These are phyloP conservation scores for Phylloboletellus chloephorus DNA, from an alignment of 1,284 basidiomycete genomes.

Conservation along the genomic window DNA sequence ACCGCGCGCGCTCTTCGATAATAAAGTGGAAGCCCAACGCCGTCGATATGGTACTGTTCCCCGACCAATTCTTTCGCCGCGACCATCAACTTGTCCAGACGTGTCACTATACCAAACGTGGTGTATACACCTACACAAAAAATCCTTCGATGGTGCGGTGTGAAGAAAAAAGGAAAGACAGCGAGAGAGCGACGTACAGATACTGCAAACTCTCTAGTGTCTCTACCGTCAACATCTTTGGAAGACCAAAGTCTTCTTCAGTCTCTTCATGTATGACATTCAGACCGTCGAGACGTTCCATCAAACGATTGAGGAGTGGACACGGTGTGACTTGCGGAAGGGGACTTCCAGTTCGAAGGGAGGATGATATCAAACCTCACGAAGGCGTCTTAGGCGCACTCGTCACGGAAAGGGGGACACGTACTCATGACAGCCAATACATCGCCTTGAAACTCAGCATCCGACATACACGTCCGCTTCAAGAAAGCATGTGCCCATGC, in stretches of 20 bases:
- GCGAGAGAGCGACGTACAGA: constrained; percentile 39
- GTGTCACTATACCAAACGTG: constrained; percentile 58
- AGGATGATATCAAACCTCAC: constrained; percentile 60
- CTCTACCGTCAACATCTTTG: constrained; percentile 57
- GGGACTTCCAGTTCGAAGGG: constrained; percentile 70
- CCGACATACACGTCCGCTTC: constrained; percentile 67
- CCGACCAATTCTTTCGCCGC: constrained; percentile 77
- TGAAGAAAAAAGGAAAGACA: not conserved
- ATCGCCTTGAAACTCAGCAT: constrained; percentile 81
- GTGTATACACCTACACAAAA: constrained; percentile 75
- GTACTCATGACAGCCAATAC: constrained; percentile 73
- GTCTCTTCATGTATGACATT: constrained; percentile 60
- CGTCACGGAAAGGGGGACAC: constrained; percentile 18
- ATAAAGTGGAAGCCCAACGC: constrained; percentile 43
- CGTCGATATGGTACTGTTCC: constrained; percentile 74
- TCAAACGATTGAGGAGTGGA: constrained; percentile 74
- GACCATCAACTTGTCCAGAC: constrained; percentile 68
- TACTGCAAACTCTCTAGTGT: constrained; percentile 68
- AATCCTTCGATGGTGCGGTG: constrained; percentile 37
- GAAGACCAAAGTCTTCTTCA: constrained; percentile 66
- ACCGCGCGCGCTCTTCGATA: constrained; percentile 12
- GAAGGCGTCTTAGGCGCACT: not conserved
- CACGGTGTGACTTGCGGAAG: constrained; percentile 85
- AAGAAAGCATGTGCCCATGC: constrained; percentile 75
- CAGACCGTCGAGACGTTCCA: constrained; percentile 55